Base-by-base conservation (phyloP, 2,329 filamentous ascomycete species). In the Talaromyces verruculosus region DNA sequence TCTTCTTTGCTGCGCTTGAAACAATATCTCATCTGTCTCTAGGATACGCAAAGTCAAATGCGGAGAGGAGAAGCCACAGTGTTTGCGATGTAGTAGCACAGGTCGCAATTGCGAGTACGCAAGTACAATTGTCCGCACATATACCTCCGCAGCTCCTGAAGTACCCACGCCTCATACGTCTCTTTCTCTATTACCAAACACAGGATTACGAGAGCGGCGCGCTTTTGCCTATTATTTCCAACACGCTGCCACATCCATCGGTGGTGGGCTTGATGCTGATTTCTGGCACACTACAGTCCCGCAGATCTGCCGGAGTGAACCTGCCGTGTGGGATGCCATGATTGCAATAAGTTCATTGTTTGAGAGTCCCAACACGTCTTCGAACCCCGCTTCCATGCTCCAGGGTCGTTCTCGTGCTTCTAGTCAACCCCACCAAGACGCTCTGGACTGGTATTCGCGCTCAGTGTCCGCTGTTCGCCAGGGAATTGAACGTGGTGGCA, bases 191-290 rank as follows among this genome's bases (percentile, higher is more conserved):
- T 69, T 65, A 4, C 69, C 73, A 43, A 71, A 71, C 43, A 71
- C 70, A 5, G 71, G 70, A 1, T 75, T 68, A 67, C 69, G 72
- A 51, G 78, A 80, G 63, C 72, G 75, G 28, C 76, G 77, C 22
- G 76, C 77, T 7, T 79, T 79, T 69, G 73, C 75, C 1, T 77
- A 74, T 41, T 80, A 79, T 67, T 76, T 77, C 28, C 69, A 79
- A 47, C 67, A 72, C 22, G 72, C 72, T 1, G 76, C 75, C 13
- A 67, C 70, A 0, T 71, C 69, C 10, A 67, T 79, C 22, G 74
- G 74, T 1, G 78, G 77, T 19, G 71, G 67, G 3, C 62, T 79
- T 10, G 78, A 79, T 68, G 60, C 70, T 30, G 71, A 73, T 35
- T 78, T 80, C 62, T 79, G 78, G 78, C 68, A 70, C n/a, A 74